Conservation (phyloP, 2,329 filamentous ascomycete species). For the Nothophoma quercina region DNA sequence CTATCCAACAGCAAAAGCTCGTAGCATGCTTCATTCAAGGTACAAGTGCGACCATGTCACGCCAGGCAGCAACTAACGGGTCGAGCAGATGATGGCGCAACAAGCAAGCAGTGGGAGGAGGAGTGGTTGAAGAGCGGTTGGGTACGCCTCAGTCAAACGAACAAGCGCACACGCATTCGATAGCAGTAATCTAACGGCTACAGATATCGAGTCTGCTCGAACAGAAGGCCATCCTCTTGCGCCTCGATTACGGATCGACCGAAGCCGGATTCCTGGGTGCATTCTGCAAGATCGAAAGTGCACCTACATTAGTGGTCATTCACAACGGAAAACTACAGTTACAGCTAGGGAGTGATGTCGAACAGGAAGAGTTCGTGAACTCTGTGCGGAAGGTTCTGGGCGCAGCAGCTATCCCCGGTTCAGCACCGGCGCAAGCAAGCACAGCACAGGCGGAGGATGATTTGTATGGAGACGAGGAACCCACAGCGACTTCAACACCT, state of each 20-base stretch:
- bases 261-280: conserved; percentile 84
- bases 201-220: conserved; percentile 60
- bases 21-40: conserved; percentile 87
- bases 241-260: conserved; percentile 74
- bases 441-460: conserved; percentile 15
- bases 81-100: conserved; percentile 68
- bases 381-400: conserved; percentile 57
- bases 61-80: conserved; percentile 2
- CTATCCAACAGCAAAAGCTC: conserved; percentile 76
- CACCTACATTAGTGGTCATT: conserved; percentile 82
- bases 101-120: conserved; percentile 76
- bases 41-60: conserved; percentile 44
- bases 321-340: conserved; percentile 81
- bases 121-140: conserved; percentile 64
- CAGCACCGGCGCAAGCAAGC: conserved; percentile 20
- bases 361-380: conserved; percentile 71
- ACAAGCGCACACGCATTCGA: no score
- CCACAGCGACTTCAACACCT: neutral
- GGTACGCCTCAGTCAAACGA: conserved; percentile 30
- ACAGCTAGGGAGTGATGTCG: conserved; percentile 72
- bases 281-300: conserved; percentile 79
- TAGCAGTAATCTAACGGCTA: neutral
- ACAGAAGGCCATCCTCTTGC: conserved; percentile 72
- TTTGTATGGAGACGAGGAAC: conserved; percentile 12
- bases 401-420: conserved; percentile 37